Evolutionary conservation across 345 rosid genomes (phyloP).

Genomic region (Heritiera littoralis): DNA sequence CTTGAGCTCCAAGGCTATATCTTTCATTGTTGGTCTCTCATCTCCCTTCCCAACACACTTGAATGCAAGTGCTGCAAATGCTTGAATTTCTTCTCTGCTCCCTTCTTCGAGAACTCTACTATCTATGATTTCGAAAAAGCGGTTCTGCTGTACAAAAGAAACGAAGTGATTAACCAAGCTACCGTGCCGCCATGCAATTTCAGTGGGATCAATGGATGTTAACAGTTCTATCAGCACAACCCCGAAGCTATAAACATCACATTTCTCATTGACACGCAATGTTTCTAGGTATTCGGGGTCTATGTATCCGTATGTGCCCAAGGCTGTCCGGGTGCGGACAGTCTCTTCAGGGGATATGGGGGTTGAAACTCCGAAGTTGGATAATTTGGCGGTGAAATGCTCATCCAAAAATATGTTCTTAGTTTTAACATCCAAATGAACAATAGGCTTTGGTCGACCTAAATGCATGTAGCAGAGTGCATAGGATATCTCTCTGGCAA

Average conservation of each 20-base stretch:
- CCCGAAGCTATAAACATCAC: slow-evolving; percentile 14
- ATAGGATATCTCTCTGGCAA: not conserved
- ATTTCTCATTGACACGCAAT: slow-evolving; percentile 10
- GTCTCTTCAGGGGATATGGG: not conserved
- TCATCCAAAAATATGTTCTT: not conserved
- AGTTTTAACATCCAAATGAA: not conserved
- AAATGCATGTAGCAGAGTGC: not conserved
- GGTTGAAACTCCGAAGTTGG: not conserved
- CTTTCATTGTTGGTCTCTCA: not conserved
- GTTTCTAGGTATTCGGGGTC: not conserved
- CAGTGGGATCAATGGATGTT: not conserved
- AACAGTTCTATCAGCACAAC: slow-evolving; percentile 7
- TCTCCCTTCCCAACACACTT: slow-evolving; percentile 2
- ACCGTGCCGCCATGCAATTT: not conserved
- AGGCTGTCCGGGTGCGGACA: not conserved
- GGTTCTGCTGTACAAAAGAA: not conserved
- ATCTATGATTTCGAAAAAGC: not conserved
- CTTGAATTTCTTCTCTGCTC: not conserved
- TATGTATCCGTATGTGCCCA: not conserved
- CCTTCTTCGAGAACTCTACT: not conserved
- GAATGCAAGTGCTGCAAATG: not conserved
- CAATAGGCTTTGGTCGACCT: not conserved
- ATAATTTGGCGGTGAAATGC: not conserved
- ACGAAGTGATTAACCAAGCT: not conserved
- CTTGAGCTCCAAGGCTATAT: not conserved